These are phyloP conservation scores for Letharia lupina DNA, from an alignment of 495 filamentous ascomycete genomes.

Conservation along the genomic window DNA sequence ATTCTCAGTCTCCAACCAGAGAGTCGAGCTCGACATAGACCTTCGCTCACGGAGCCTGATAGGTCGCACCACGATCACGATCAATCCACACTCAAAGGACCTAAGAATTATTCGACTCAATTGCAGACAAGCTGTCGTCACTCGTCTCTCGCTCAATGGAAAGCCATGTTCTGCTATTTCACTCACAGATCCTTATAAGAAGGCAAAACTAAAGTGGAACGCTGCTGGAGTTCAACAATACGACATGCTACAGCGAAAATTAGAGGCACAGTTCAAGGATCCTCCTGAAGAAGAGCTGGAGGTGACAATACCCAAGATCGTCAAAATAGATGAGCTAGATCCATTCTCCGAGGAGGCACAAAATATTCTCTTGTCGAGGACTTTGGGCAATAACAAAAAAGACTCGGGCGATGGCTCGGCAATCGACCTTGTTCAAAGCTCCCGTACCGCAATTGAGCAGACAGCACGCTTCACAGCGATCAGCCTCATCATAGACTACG, in stretches of 20 bases:
- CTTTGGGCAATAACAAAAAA: slow-evolving; percentile 18
- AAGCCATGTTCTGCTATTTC: slow-evolving; percentile 43
- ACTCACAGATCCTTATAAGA: slow-evolving; percentile 67
- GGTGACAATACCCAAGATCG: slow-evolving; percentile 54
- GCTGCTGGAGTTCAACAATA: slow-evolving; percentile 63
- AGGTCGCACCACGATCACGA: slow-evolving; percentile 71
- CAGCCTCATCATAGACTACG: slow-evolving; percentile 62
- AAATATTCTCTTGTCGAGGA: slow-evolving; percentile 28
- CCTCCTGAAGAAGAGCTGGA: slow-evolving; percentile 51
- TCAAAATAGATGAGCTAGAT: slow-evolving; percentile 58
- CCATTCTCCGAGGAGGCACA: slow-evolving; percentile 47
- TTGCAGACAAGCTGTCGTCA: slow-evolving; percentile 76
- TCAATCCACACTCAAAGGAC: slow-evolving; percentile 59
- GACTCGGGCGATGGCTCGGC: slow-evolving; percentile 29
- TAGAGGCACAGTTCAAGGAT: slow-evolving; percentile 54
- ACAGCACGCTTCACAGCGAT: slow-evolving; percentile 48
- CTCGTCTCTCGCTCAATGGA: slow-evolving; percentile 61
- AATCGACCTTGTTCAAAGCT: slow-evolving; percentile 23
- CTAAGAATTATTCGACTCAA: slow-evolving; percentile 67
- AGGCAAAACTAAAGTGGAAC: slow-evolving; percentile 51
- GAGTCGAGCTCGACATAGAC: slow-evolving; percentile 80
- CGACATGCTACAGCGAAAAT: slow-evolving; percentile 56
- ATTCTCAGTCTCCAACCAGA: slow-evolving; percentile 68
- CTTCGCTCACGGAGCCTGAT: slow-evolving; percentile 64
- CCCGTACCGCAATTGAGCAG: slow-evolving; percentile 32